phyloP scores from a whole-genome alignment of 495 filamentous ascomycete genomes.

The Lasiosphaeria miniovina region DNA sequence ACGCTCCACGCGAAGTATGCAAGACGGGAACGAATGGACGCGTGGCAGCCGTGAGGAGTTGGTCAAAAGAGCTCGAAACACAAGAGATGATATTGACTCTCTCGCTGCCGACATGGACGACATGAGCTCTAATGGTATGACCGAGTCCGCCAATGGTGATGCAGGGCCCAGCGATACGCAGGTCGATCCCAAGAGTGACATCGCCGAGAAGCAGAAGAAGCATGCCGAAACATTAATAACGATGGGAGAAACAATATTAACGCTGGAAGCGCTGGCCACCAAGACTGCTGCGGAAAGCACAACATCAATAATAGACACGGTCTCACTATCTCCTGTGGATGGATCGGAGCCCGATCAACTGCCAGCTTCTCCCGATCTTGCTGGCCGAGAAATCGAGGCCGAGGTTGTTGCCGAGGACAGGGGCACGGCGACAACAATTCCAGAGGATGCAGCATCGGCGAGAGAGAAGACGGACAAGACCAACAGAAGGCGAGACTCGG shows the following conservation, averaged over 20 bases:
- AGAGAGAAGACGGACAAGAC: slow-evolving; percentile 3
- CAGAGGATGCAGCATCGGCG: background rate
- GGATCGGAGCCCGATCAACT: too few species aligned
- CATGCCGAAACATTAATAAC: too few species aligned
- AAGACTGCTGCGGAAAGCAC: too few species aligned
- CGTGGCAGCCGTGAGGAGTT: slow-evolving; percentile 43
- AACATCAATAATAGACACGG: too few species aligned
- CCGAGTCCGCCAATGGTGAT: slow-evolving; percentile 10
- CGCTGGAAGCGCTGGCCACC: too few species aligned
- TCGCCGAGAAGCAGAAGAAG: background rate
- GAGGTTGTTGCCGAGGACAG: too few species aligned
- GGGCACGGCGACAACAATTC: too few species aligned
- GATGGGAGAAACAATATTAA: too few species aligned
- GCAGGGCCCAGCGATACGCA: slow-evolving; percentile 17
- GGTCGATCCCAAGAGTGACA: slow-evolving; percentile 11
- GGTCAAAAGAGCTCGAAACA: slow-evolving; percentile 34
- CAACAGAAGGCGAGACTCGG: slow-evolving; percentile 14
- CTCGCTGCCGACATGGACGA: slow-evolving; percentile 54
- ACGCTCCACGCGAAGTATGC: slow-evolving; percentile 22
- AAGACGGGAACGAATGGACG: slow-evolving; percentile 16
- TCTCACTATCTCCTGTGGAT: too few species aligned
- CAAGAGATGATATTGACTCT: slow-evolving; percentile 42
- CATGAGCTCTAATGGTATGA: slow-evolving; percentile 40
- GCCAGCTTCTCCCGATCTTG: too few species aligned
- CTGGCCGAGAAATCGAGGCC: too few species aligned